A percentile compares a stretch with the other conserved stretches of the same genome.
These are phyloP conservation scores for Beauveria rudraprayagi DNA, from an alignment of 2,329 filamentous ascomycete species.

Conservation along the genomic window DNA sequence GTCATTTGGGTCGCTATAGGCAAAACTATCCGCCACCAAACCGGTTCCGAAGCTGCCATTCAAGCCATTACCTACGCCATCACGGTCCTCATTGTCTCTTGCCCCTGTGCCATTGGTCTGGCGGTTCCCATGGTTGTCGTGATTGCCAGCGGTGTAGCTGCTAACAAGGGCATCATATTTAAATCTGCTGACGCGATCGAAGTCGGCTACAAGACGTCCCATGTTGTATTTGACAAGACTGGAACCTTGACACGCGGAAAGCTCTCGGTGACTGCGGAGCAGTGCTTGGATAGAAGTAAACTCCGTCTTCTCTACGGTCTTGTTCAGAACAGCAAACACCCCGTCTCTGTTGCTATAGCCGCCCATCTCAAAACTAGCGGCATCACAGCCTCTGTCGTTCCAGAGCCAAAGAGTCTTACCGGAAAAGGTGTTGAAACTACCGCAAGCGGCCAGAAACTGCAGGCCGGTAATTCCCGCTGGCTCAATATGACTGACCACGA, in stretches of 20 bases:
- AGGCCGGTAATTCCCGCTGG: slow-evolving; percentile 45
- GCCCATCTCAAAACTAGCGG: slow-evolving; percentile 27
- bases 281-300: neutral
- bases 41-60: slow-evolving; percentile 42
- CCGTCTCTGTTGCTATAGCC: slow-evolving; percentile 42
- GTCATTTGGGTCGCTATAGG: slow-evolving; percentile 58
- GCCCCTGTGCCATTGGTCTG: slow-evolving; percentile 67
- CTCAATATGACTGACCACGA: slow-evolving; percentile 25
- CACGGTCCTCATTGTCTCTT: slow-evolving; percentile 65
- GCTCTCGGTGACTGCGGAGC: slow-evolving; percentile 30
- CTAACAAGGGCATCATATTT: slow-evolving; percentile 58
- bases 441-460: slow-evolving; percentile 22
- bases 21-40: slow-evolving; percentile 27
- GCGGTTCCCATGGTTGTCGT: slow-evolving; percentile 74
- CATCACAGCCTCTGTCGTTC: slow-evolving; percentile 16
- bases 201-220: slow-evolving; percentile 48
- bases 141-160: slow-evolving; percentile 59
- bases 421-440: slow-evolving; percentile 39
- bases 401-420: slow-evolving; percentile 29
- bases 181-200: slow-evolving; percentile 60
- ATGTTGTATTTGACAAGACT: slow-evolving; percentile 76
- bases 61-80: slow-evolving; percentile 65
- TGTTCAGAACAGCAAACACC: slow-evolving; percentile 39
- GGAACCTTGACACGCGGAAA: slow-evolving; percentile 61
- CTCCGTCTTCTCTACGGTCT: slow-evolving; percentile 23